Evolutionary conservation across 139 green algal genomes (phyloP).

Genomic region (Pycnococcus provasolii): DNA sequence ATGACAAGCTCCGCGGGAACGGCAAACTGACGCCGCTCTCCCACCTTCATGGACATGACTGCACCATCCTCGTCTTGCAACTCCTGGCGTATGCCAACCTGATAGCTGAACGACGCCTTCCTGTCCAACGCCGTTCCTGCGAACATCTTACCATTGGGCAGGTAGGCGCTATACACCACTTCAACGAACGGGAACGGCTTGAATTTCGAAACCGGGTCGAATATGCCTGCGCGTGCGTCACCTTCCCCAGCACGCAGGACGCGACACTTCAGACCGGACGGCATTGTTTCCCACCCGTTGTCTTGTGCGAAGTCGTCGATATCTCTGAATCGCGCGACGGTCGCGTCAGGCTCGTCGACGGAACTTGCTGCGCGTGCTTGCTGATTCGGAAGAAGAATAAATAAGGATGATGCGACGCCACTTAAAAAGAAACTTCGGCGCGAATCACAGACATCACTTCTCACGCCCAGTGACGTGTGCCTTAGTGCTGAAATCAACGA

Average conservation of each 20-base stretch:
- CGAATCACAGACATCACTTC: too few species aligned
- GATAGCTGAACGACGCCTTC: slow-evolving; percentile 9
- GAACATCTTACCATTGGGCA: slow-evolving; percentile 1
- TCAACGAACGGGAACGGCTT: slow-evolving; percentile 18
- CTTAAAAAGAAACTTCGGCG: too few species aligned
- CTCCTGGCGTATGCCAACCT: slow-evolving; percentile 28
- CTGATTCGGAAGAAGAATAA: too few species aligned
- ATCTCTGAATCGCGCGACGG: background rate
- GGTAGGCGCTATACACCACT: background rate
- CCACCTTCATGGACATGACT: slow-evolving; percentile 30
- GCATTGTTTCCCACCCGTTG: background rate
- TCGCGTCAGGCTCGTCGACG: too few species aligned
- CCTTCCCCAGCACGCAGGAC: slow-evolving; percentile 2
- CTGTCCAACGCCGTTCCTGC: background rate
- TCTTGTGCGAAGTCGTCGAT: background rate
- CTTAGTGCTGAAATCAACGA: too few species aligned
- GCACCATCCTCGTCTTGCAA: slow-evolving; percentile 30
- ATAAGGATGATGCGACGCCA: too few species aligned
- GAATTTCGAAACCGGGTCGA: background rate
- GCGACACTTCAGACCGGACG: background rate
- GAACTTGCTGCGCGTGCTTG: too few species aligned
- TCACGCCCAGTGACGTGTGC: too few species aligned
- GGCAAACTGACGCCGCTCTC: slow-evolving; percentile 27
- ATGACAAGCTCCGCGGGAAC: slow-evolving; percentile 17
- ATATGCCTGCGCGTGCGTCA: slow-evolving; percentile 3